Conservation (phyloP, 1,284 basidiomycete species). For the Sporisorium graminicola region DNA sequence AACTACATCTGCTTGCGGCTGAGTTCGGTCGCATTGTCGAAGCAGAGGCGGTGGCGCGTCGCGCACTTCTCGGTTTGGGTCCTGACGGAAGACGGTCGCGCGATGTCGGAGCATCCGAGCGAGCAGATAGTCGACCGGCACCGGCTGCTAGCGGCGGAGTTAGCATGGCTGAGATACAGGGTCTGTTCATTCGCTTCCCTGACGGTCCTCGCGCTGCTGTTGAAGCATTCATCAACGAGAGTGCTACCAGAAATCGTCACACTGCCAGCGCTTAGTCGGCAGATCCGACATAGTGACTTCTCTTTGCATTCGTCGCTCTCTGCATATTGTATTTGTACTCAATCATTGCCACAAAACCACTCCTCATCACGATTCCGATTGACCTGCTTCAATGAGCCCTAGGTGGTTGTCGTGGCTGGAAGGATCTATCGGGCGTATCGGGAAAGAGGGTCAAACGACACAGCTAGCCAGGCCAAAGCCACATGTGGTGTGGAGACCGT, state of each 20-base stretch:
- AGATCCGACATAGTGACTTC: not conserved
- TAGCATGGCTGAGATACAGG: constrained; percentile 69
- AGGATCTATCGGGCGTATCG: constrained; percentile 8
- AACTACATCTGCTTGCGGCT: constrained; percentile 34
- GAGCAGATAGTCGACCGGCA: constrained; percentile 15
- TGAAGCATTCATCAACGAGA: constrained; percentile 47
- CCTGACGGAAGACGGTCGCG: constrained; percentile 26
- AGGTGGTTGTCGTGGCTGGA: not conserved
- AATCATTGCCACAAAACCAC: not conserved
- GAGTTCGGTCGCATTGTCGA: constrained; percentile 42
- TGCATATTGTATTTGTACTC: constrained; percentile 8
- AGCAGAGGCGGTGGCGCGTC: constrained; percentile 31
- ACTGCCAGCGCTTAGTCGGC: constrained; percentile 9
- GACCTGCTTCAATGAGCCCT: too few species aligned
- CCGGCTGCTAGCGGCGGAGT: constrained; percentile 66
- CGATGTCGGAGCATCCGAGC: not conserved
- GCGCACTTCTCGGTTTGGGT: constrained; percentile 44
- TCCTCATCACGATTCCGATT: not conserved
- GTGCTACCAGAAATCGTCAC: constrained; percentile 14
- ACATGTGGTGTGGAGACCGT: not conserved
- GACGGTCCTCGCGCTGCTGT: constrained; percentile 61
- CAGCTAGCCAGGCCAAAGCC: too few species aligned
- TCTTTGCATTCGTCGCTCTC: not conserved
- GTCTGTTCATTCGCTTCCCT: constrained; percentile 68
- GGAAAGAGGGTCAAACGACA: not conserved